Percentiles rank a stretch among this genome's conserved stretches.
Evolutionary conservation across 2,329 filamentous ascomycete species (phyloP).

Genomic region (Cercospora janseana): DNA sequence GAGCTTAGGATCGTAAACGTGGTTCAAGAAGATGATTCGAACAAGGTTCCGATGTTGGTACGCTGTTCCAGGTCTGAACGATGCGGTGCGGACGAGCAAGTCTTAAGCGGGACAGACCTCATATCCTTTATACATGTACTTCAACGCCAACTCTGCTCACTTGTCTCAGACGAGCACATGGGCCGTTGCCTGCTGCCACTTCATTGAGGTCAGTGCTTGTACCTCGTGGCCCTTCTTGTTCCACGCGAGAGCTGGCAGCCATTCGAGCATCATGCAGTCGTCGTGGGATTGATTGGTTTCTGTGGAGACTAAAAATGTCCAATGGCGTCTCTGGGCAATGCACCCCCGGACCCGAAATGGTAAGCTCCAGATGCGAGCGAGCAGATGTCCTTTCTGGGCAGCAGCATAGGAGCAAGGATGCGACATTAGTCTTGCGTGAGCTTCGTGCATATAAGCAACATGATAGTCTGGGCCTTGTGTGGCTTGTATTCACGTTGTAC

Average conservation of each 20-base stretch:
- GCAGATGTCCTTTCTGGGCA: no score
- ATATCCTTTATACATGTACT: conserved; percentile 8
- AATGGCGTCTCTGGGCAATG: no score
- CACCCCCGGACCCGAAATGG: no score
- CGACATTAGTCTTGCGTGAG: conserved; percentile 9
- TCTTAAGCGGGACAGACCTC: neutral
- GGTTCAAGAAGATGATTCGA: conserved; percentile 5
- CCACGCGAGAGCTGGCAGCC: no score
- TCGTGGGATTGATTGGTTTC: neutral
- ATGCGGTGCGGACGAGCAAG: conserved; percentile 5
- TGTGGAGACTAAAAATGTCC: conserved; percentile 3
- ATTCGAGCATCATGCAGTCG: conserved; percentile 2
- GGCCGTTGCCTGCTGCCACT: conserved; percentile 1
- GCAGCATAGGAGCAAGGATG: neutral
- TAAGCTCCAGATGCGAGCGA: no score
- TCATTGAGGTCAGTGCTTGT: neutral
- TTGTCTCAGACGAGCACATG: neutral
- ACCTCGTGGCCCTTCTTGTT: neutral
- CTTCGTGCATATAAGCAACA: conserved; percentile 8
- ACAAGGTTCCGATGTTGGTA: conserved; percentile 5
- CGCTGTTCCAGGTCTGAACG: neutral
- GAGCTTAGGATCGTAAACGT: neutral
- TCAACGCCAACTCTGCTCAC: neutral
- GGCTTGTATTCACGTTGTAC: neutral
- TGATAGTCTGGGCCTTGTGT: neutral